These are phyloP conservation scores for Knoxia roxburghii DNA, from an alignment of 257 asterid genomes.

Conservation along the genomic window DNA sequence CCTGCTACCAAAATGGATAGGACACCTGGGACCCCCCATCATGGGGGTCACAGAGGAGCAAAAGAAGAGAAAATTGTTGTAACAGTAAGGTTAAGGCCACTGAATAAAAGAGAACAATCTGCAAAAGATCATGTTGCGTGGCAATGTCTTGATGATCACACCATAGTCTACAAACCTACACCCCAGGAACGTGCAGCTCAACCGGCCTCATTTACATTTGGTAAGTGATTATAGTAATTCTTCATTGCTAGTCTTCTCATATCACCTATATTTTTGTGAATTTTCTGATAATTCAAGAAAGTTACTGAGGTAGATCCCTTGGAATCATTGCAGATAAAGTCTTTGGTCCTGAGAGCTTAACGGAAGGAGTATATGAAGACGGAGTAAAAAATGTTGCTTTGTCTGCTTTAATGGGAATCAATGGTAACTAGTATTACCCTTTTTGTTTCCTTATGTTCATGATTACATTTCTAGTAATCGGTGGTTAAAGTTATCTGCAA, in stretches of 20 bases:
- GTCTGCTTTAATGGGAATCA: constrained; percentile 94
- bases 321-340: constrained; percentile 59
- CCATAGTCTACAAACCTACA: constrained; percentile 52
- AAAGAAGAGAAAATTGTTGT: constrained; percentile 90
- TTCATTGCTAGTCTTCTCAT: neutral
- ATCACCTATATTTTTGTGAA: neutral
- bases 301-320: neutral
- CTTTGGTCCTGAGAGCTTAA: constrained; percentile 65
- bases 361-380: constrained; percentile 75
- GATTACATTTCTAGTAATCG: neutral
- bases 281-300: neutral
- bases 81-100: constrained; percentile 80
- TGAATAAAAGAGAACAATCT: constrained; percentile 76
- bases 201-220: constrained; percentile 61
- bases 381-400: constrained; percentile 91
- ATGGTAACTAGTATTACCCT: constrained; percentile 41
- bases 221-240: constrained; percentile 30
- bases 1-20: constrained; percentile 70
- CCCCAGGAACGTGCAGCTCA: constrained; percentile 55
- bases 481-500: constrained; percentile 2
- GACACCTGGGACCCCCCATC: constrained; percentile 65
- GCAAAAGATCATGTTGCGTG: constrained; percentile 81
- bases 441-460: neutral
- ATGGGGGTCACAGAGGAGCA: constrained; percentile 51
- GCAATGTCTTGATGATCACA: constrained; percentile 81